Conservation (phyloP, 495 filamentous ascomycete genomes). For the Ramalina intermedia region DNA sequence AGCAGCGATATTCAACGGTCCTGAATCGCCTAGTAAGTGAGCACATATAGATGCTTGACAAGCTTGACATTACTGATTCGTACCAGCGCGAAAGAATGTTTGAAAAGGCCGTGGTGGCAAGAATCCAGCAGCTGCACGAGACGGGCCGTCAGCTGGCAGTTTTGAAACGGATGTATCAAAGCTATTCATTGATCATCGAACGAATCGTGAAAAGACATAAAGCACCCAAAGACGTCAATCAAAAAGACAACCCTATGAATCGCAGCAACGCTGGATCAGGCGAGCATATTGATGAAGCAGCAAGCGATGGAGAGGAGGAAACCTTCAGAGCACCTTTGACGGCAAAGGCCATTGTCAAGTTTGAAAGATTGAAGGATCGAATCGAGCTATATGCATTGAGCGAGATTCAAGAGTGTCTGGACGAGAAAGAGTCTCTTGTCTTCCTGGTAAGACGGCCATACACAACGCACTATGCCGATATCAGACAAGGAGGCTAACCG, state of each 20-base stretch:
- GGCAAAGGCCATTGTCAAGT: conserved; percentile 52
- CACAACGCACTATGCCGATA: background rate
- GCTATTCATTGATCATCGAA: conserved; percentile 63
- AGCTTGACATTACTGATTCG: conserved; percentile 1
- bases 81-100: conserved; percentile 44
- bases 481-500: conserved; percentile 10
- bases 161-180: conserved; percentile 62
- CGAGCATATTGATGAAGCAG: too few relatives aligned
- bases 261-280: too few relatives aligned
- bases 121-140: conserved; percentile 60
- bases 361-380: conserved; percentile 61
- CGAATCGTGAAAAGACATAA: conserved; percentile 46
- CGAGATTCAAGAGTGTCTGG: conserved; percentile 64
- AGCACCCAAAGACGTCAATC: conserved; percentile 25
- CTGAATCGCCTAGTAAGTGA: conserved; percentile 41
- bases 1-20: conserved; percentile 44
- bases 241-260: background rate
- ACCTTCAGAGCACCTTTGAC: conserved; percentile 44
- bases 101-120: conserved; percentile 37
- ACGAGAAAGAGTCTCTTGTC: conserved; percentile 65
- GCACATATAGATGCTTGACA: background rate
- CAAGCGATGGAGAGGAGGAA: conserved; percentile 9
- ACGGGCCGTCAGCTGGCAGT: conserved; percentile 52
- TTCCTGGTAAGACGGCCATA: conserved; percentile 35
- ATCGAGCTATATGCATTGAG: conserved; percentile 67